phyloP scores from a whole-genome alignment of 352 stramenopile genomes.

The Pythium biforme region DNA sequence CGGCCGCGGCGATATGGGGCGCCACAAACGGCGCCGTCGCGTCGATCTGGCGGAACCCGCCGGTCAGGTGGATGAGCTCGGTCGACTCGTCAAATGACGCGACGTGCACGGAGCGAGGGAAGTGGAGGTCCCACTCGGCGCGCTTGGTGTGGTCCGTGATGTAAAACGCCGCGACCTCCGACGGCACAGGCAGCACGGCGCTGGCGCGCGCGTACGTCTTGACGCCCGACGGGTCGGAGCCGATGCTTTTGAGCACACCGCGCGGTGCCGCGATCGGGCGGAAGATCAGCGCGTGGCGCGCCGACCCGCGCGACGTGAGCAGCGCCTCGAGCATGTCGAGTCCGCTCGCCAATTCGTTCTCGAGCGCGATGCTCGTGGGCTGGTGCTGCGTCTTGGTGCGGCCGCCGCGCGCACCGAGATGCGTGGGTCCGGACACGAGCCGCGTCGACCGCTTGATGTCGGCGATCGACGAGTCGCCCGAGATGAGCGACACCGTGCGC shows the following conservation, averaged over 20 bases:
- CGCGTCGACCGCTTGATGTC: conserved; percentile 23
- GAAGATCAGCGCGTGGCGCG: conserved; percentile 49
- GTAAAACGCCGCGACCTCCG: conserved; percentile 61
- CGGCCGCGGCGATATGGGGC: conserved; percentile 43
- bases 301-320: conserved; percentile 32
- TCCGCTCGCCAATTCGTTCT: conserved; percentile 69
- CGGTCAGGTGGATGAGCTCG: conserved; percentile 66
- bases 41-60: conserved; percentile 44
- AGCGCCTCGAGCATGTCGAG: conserved; percentile 66
- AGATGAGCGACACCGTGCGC: conserved; percentile 18
- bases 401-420: conserved; percentile 26
- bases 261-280: conserved; percentile 49
- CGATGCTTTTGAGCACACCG: conserved; percentile 64
- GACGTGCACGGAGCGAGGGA: conserved; percentile 56
- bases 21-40: conserved; percentile 49
- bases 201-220: conserved; percentile 61
- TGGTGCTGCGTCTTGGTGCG: conserved; percentile 53
- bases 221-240: conserved; percentile 33
- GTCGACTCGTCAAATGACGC: conserved; percentile 76
- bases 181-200: conserved; percentile 60
- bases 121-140: conserved; percentile 78
- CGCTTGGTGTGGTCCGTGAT: conserved; percentile 66
- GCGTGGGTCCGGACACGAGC: conserved; percentile 21
- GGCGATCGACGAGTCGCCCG: conserved; percentile 15
- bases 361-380: conserved; percentile 66